These are phyloP conservation scores for Fonsecaea nubica DNA, from an alignment of 2,329 filamentous ascomycete species.

Conservation along the genomic window DNA sequence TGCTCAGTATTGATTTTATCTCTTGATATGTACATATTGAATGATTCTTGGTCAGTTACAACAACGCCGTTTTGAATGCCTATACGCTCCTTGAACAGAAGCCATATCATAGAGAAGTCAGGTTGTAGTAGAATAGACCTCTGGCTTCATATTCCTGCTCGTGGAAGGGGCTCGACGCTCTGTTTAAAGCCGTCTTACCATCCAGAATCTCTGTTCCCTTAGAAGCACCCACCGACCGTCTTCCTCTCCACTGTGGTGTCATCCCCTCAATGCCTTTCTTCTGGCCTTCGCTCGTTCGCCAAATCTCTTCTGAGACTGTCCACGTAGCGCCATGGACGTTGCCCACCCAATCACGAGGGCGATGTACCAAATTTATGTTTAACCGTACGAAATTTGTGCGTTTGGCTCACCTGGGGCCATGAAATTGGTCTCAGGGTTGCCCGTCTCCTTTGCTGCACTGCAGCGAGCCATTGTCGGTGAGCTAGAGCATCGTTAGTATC, in stretches of 20 bases:
- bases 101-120: neutral
- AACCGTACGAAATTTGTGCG: slow-evolving; percentile 13
- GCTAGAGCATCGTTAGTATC: slow-evolving; percentile 56
- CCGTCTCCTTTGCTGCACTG: slow-evolving; percentile 86
- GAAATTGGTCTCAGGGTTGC: slow-evolving; percentile 78
- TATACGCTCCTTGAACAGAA: slow-evolving; percentile 8
- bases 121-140: neutral
- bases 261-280: neutral
- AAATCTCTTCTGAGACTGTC: neutral
- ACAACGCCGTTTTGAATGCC: slow-evolving; percentile 21
- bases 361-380: slow-evolving; percentile 6
- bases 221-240: neutral
- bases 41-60: slow-evolving; percentile 6
- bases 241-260: neutral
- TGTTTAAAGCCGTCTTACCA: neutral
- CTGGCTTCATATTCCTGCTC: neutral
- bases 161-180: neutral
- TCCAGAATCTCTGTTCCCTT: neutral
- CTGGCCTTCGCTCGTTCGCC: neutral
- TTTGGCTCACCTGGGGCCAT: slow-evolving; percentile 70
- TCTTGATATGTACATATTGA: slow-evolving; percentile 24
- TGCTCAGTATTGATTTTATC: slow-evolving; percentile 5
- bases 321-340: neutral
- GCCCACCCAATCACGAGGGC: neutral
- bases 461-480: slow-evolving; percentile 98